Evolutionary conservation across 768 basidiomycete species (phyloP).

Genomic region (Gyrodon lividus): DNA sequence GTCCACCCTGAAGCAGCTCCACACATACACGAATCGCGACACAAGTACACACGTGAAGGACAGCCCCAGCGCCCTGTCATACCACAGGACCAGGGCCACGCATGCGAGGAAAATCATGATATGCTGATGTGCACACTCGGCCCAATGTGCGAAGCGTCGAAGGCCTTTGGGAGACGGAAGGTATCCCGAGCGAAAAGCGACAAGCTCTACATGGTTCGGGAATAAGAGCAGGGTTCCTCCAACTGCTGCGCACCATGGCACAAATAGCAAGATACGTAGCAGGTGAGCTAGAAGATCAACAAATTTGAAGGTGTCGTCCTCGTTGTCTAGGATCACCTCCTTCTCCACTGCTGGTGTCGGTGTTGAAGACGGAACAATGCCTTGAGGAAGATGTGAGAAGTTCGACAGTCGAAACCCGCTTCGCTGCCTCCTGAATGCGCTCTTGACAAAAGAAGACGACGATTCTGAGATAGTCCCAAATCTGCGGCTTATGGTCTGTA

Average conservation of each 20-base stretch:
- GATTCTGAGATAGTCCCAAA: slow-evolving; percentile 30
- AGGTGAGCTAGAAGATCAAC: not conserved
- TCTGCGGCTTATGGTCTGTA: slow-evolving; percentile 14
- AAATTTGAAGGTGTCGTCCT: not conserved
- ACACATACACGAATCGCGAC: slow-evolving; percentile 28
- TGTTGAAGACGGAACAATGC: not conserved
- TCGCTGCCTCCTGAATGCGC: slow-evolving; percentile 4
- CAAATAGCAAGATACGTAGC: slow-evolving; percentile 26
- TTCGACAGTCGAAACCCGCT: slow-evolving; percentile 14
- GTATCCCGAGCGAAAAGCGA: slow-evolving; percentile 33
- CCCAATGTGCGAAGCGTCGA: slow-evolving; percentile 40
- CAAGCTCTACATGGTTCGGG: slow-evolving; percentile 24
- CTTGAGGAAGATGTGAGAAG: slow-evolving; percentile 1
- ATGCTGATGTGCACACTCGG: slow-evolving; percentile 34
- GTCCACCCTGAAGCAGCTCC: slow-evolving; percentile 27
- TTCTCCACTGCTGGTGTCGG: not conserved
- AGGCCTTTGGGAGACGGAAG: slow-evolving; percentile 26
- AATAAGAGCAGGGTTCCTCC: slow-evolving; percentile 33
- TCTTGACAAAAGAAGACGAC: slow-evolving; percentile 5
- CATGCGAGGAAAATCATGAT: slow-evolving; percentile 33
- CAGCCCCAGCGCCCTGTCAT: slow-evolving; percentile 15
- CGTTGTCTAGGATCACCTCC: not conserved
- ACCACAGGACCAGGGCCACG: slow-evolving; percentile 19
- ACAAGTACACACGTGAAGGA: slow-evolving; percentile 16
- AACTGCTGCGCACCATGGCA: slow-evolving; percentile 37